Evolutionary conservation across 1,139 yeast genomes (phyloP), one percentile per base, ranked within the genome.

Genomic region (Scheffersomyces insectosa): DNA sequence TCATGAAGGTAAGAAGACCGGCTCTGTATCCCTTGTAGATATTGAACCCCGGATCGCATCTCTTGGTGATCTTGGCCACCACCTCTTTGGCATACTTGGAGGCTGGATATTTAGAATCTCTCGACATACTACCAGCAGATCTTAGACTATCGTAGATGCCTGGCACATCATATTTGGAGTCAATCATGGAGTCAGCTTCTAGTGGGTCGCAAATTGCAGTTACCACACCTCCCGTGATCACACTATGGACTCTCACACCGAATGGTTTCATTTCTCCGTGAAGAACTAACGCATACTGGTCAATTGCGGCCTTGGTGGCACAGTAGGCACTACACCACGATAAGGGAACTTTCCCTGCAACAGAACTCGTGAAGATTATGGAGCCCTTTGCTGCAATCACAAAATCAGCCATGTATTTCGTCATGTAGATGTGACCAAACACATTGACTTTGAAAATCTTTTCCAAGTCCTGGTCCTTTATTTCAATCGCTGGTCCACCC

Each of bases 221-320:
- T 39, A 69, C 58, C 3, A 71, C 75, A 3, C 71, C 74, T 2
- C 77, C 75, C 6, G 75, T 68, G 33, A 70, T 66, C 6, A 70
- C 63, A 37, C 66, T 58, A 48, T 68, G 68, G 6, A 71, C 76
- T 16, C 57, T 43, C 8, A 67, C 72, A 1, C 67, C 73, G 42
- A 67, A 66, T 0, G 75, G 75, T 42, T 52, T 46, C 66, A 63
- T 46, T 42, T 63, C 67, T 4, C 43, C 47, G 27, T 49, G 56
- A 33, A 63, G 49, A 5, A 49, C 54, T 40, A 49, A 43, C 5
- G 67, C 68, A 37, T 62, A 63, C 40, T 49, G 57, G 42, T 63
- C 65, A 39, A 63, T 59, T 31, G 68, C 68, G 5, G 65, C 59
- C 48, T 71, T 70, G 33, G 72, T 62, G 3, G 75, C 58, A 47